phyloP scores from a whole-genome alignment of 192 early-diverging fungal genomes.

The Entomortierella beljakovae region DNA sequence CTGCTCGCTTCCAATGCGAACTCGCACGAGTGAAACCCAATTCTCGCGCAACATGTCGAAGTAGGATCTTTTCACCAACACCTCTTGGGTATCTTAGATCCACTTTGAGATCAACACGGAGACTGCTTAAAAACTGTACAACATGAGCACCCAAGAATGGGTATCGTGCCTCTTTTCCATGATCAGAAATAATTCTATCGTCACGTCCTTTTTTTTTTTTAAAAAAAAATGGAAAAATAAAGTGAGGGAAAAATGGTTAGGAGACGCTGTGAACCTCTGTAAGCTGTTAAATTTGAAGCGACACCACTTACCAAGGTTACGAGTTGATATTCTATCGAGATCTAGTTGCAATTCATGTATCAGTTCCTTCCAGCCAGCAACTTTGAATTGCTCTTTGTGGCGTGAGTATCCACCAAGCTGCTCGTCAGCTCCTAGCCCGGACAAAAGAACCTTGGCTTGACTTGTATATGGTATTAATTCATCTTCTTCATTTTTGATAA shows the following conservation, averaged over 20 bases:
- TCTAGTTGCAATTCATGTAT: conserved; percentile 85
- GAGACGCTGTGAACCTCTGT: too few species aligned
- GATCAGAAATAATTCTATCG: conserved; percentile 91
- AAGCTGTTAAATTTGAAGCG: background rate
- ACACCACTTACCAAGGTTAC: conserved; percentile 76
- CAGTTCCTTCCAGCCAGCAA: conserved; percentile 72
- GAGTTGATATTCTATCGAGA: conserved; percentile 82
- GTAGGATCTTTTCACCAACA: conserved; percentile 91
- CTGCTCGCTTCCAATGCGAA: conserved; percentile 89
- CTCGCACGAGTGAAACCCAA: conserved; percentile 77
- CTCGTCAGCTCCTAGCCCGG: conserved; percentile 95
- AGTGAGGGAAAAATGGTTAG: background rate
- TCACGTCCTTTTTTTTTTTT: conserved; percentile 75
- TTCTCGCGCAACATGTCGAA: conserved; percentile 76
- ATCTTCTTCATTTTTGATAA: conserved; percentile 25
- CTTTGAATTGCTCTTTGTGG: conserved; percentile 79
- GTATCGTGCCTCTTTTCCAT: conserved; percentile 86
- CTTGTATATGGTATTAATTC: conserved; percentile 65
- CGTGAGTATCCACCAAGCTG: conserved; percentile 93
- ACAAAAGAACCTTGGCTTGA: conserved; percentile 80
- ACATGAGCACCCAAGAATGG: conserved; percentile 86
- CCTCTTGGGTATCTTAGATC: conserved; percentile 85
- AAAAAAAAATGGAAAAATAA: background rate
- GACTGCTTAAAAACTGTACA: conserved; percentile 68
- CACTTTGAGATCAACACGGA: conserved; percentile 84